phyloP scores from a whole-genome alignment of 345 rosid genomes.

The Eutrema yunnanense region DNA sequence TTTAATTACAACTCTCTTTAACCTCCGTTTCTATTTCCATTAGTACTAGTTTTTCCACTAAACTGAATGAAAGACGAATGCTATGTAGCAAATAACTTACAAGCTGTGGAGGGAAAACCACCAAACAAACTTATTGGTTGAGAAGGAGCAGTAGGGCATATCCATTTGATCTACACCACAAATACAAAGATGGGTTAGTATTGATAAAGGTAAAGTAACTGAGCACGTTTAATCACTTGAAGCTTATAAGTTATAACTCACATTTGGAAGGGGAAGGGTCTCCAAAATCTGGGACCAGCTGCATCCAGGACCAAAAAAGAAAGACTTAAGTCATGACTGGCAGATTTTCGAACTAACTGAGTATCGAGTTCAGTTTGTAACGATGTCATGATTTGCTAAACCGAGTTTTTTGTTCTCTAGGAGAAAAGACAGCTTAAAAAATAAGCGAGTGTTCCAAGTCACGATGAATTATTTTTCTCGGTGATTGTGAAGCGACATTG shows the following conservation, averaged over 20 bases:
- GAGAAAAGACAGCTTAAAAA: not conserved
- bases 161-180: constrained; percentile 83
- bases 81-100: constrained; percentile 43
- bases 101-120: constrained; percentile 97
- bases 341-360: not conserved
- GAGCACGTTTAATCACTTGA: not conserved
- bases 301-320: constrained; percentile 30
- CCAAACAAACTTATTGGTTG: constrained; percentile 81
- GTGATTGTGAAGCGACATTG: not conserved
- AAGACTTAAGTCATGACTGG: not conserved
- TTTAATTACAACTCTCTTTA: not conserved
- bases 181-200: not conserved
- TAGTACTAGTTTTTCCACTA: not conserved
- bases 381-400: not conserved
- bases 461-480: not conserved
- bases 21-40: not conserved
- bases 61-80: not conserved
- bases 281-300: constrained; percentile 99
- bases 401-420: not conserved
- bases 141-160: constrained; percentile 98
- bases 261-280: constrained; percentile 90
- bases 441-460: not conserved
- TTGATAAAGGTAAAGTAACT: not conserved
- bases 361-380: not conserved
- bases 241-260: constrained; percentile 34